phyloP scores from a whole-genome alignment of 116 monocot genomes.

The Dioscorea cayenensis region DNA sequence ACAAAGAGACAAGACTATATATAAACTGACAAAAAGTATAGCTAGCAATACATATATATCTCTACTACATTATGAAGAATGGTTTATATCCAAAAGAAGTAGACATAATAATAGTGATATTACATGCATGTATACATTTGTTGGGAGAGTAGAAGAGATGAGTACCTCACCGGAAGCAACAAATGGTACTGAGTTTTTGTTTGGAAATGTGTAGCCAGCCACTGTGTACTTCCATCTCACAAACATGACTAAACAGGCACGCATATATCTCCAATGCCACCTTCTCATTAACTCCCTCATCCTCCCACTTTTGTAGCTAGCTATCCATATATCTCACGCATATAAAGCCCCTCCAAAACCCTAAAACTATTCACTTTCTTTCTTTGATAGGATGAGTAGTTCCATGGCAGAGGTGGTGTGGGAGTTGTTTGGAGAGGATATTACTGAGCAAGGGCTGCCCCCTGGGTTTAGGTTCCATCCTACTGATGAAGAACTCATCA shows the following conservation, averaged over 20 bases:
- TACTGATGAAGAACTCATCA: slow-evolving; percentile 89
- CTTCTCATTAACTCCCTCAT: slow-evolving; percentile 22
- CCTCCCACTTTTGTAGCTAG: slow-evolving; percentile 17
- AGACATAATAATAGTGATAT: too few species aligned
- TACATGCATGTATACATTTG: background rate
- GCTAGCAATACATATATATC: too few species aligned
- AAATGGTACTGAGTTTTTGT: slow-evolving; percentile 17
- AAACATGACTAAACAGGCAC: slow-evolving; percentile 39
- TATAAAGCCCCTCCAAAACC: background rate
- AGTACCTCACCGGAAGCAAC: slow-evolving; percentile 6
- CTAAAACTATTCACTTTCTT: slow-evolving; percentile 7
- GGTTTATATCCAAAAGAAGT: too few species aligned
- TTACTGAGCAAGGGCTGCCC: slow-evolving; percentile 48
- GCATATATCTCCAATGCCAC: slow-evolving; percentile 36
- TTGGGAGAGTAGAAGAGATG: background rate
- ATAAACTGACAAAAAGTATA: too few species aligned
- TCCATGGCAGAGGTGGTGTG: slow-evolving; percentile 34
- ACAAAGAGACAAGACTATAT: too few species aligned
- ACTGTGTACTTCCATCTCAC: slow-evolving; percentile 8
- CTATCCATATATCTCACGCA: slow-evolving; percentile 4
- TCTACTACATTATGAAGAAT: too few species aligned
- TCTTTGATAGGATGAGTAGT: slow-evolving; percentile 20
- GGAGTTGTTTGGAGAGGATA: slow-evolving; percentile 52
- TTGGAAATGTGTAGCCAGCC: slow-evolving; percentile 11
- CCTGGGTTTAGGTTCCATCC: slow-evolving; percentile 95